Conservation (phyloP, 2,329 filamentous ascomycete genomes). For the Paraphoma chrysanthemicola region DNA sequence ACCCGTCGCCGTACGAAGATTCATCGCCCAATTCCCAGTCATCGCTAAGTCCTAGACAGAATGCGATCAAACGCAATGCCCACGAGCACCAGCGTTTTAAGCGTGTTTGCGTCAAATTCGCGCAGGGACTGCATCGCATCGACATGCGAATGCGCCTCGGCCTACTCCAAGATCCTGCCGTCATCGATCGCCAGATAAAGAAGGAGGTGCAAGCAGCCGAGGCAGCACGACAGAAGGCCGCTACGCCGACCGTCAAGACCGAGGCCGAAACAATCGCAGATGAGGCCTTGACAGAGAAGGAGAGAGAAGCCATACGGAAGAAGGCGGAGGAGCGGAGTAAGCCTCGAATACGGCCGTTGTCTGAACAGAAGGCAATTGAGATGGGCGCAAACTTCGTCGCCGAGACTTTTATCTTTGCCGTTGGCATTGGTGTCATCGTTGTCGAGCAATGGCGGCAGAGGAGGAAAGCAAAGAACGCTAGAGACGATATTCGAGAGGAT, state of each 20-base stretch:
- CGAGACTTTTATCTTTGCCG: slow-evolving; percentile 70
- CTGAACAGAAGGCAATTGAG: slow-evolving; percentile 73
- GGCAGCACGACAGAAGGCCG: slow-evolving; percentile 58
- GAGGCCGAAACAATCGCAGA: slow-evolving; percentile 66
- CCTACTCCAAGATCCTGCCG: slow-evolving; percentile 66
- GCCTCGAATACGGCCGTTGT: slow-evolving; percentile 68
- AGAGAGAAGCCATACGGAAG: slow-evolving; percentile 57
- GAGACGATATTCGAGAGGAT: slow-evolving; percentile 67
- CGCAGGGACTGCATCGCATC: slow-evolving; percentile 68
- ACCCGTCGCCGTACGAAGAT: slow-evolving; percentile 66
- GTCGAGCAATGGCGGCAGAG: slow-evolving; percentile 68
- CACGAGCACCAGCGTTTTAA: slow-evolving; percentile 73
- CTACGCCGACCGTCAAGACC: slow-evolving; percentile 67
- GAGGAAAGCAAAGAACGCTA: slow-evolving; percentile 65
- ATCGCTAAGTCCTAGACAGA: slow-evolving; percentile 53
- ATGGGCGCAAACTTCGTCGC: slow-evolving; percentile 73
- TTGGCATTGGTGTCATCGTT: slow-evolving; percentile 68
- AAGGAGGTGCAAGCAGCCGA: slow-evolving; percentile 63
- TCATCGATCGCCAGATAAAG: slow-evolving; percentile 59
- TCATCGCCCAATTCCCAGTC: too few relatives aligned
- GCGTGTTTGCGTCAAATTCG: slow-evolving; percentile 65
- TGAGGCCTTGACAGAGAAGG: slow-evolving; percentile 56
- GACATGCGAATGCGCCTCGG: slow-evolving; percentile 74
- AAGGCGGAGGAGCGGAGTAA: slow-evolving; percentile 46
- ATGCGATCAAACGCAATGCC: slow-evolving; percentile 71